A percentile compares a stretch with the other conserved stretches of the same genome.
Evolutionary conservation across 2,329 filamentous ascomycete species (phyloP).

Genomic region (Alternaria triticina): DNA sequence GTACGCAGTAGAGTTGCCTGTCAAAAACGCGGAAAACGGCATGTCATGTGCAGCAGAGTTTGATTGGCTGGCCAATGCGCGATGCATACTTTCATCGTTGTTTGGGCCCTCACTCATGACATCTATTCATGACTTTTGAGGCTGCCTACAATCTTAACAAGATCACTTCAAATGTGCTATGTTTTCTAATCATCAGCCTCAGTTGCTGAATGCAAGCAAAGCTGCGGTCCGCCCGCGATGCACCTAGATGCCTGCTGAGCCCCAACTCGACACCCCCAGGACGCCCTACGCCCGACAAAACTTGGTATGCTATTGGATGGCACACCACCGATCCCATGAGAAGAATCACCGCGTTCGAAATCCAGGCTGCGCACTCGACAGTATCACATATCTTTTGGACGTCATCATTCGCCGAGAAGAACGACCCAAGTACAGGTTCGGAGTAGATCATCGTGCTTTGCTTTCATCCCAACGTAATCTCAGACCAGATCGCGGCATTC

Average conservation of each 20-base stretch:
- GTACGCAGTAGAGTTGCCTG: background rate
- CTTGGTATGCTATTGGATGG: background rate
- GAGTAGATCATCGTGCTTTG: background rate
- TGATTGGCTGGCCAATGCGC: background rate
- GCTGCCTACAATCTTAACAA: background rate
- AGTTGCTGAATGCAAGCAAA: background rate
- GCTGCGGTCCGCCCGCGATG: too few relatives aligned
- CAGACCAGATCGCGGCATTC: background rate
- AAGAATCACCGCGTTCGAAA: background rate
- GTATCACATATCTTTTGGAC: background rate
- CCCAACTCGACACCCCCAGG: background rate
- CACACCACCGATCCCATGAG: background rate
- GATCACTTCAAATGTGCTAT: background rate
- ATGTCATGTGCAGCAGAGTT: background rate
- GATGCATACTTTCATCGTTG: background rate
- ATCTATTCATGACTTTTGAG: background rate
- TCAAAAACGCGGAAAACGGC: background rate
- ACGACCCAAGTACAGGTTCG: background rate
- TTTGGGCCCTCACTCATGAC: background rate
- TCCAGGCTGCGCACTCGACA: background rate
- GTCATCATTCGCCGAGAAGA: background rate
- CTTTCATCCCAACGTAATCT: background rate
- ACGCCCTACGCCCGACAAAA: background rate
- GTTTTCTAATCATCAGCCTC: background rate
- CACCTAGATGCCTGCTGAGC: background rate